These are phyloP conservation scores for Juncus effusus DNA, from an alignment of 176 grass and related monocot genomes.

Conservation along the genomic window DNA sequence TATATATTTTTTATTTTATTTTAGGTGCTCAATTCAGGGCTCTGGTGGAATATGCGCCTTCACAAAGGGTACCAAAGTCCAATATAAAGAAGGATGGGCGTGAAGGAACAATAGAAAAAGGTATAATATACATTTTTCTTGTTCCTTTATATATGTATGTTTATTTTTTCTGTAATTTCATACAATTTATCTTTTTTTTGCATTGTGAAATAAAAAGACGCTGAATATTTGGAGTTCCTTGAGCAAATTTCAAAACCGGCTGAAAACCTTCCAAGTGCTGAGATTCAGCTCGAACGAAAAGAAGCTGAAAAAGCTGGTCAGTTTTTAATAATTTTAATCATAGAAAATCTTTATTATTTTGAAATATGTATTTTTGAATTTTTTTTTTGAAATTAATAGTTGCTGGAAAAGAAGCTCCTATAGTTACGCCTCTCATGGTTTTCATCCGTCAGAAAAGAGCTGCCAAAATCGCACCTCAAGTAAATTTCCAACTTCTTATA, in stretches of 20 bases:
- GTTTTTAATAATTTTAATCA: conserved; percentile 15
- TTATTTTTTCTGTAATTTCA: neutral
- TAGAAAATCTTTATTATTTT: neutral
- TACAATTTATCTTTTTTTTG: conserved; percentile 21
- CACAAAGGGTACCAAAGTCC: conserved; percentile 66
- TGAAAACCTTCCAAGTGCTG: conserved; percentile 94
- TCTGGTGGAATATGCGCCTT: conserved; percentile 87
- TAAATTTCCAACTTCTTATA: conserved; percentile 21
- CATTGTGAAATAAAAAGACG: conserved; percentile 52
- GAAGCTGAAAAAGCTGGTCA: conserved; percentile 95
- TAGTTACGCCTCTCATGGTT: conserved; percentile 87
- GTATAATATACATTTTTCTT: conserved; percentile 27
- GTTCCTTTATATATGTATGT: neutral
- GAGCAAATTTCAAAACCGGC: conserved; percentile 76
- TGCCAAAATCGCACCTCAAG: conserved; percentile 75
- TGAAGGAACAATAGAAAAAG: conserved; percentile 85
- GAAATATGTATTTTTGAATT: neutral
- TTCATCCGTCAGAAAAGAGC: conserved; percentile 88
- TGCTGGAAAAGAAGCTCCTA: conserved; percentile 70
- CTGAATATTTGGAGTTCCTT: conserved; percentile 85
- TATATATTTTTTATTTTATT: conserved; percentile 15
- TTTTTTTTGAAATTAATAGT: conserved; percentile 33
- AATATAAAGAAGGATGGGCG: conserved; percentile 80
- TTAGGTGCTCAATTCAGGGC: conserved; percentile 95
- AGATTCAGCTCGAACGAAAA: conserved; percentile 97